A percentile compares a stretch with the other conserved stretches of the same genome.
phyloP scores from a whole-genome alignment of 148 eudicot species.

The Chenopodium quinoa region DNA sequence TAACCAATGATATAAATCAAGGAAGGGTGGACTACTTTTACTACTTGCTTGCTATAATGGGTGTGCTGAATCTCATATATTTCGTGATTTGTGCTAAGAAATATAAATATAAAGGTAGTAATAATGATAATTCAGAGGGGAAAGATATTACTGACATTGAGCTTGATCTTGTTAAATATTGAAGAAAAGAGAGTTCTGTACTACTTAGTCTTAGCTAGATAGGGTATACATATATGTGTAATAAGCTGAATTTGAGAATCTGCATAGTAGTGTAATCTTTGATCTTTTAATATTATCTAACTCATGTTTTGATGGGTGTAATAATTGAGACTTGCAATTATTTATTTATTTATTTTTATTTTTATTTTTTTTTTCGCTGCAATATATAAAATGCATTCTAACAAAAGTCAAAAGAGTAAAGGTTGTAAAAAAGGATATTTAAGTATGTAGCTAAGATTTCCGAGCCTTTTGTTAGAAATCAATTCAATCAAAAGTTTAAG shows the following conservation, averaged over 20 bases:
- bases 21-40: constrained; percentile 68
- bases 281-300: too few species aligned
- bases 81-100: constrained; percentile 43
- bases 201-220: too few species aligned
- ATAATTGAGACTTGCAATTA: too few species aligned
- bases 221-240: not conserved
- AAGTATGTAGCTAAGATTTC: too few species aligned
- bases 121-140: constrained; percentile 12
- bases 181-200: not conserved
- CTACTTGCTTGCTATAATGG: constrained; percentile 57
- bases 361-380: too few species aligned
- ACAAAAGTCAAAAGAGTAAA: too few species aligned
- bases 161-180: constrained; percentile 20
- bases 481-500: too few species aligned
- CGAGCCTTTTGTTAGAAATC: too few species aligned
- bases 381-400: too few species aligned
- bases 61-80: constrained; percentile 50
- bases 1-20: constrained; percentile 50
- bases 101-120: constrained; percentile 46
- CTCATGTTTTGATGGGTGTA: too few species aligned
- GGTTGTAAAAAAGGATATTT: too few species aligned
- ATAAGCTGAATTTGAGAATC: not conserved
- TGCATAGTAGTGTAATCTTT: not conserved
- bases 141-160: constrained; percentile 33
- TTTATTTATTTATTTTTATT: too few species aligned